Percentiles rank a stretch among this genome's conserved stretches.
Evolutionary conservation across 805 yeast species (phyloP).

Genomic region (Tetrapisispora phaffii): DNA sequence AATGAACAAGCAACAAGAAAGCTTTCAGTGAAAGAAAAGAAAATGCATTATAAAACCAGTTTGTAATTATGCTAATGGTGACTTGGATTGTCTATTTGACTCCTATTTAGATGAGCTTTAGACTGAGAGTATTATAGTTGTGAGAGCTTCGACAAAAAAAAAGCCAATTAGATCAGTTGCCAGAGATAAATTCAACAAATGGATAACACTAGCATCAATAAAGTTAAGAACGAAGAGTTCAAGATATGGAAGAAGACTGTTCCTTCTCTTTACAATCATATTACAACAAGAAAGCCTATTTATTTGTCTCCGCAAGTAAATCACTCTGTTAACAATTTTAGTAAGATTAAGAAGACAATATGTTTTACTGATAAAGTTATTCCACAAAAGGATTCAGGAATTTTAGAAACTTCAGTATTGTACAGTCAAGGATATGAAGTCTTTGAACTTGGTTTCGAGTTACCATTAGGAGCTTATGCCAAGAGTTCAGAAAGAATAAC

Average conservation of each 20-base stretch:
- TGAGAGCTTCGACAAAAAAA: background rate
- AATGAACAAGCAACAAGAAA: no score
- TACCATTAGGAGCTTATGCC: slow-evolving; percentile 23
- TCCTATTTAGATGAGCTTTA: no score
- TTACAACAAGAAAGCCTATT: slow-evolving; percentile 30
- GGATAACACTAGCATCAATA: slow-evolving; percentile 19
- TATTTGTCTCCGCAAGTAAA: slow-evolving; percentile 7
- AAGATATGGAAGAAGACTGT: slow-evolving; percentile 77
- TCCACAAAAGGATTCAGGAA: slow-evolving; percentile 22
- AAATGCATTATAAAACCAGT: no score
- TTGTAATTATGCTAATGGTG: no score
- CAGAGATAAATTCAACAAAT: background rate
- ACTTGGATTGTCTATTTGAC: no score
- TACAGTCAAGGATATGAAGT: slow-evolving; percentile 23
- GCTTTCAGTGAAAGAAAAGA: background rate
- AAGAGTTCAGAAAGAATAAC: background rate
- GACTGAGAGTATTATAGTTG: no score
- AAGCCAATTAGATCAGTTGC: background rate
- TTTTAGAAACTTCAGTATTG: slow-evolving; percentile 17
- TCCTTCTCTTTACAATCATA: slow-evolving; percentile 52
- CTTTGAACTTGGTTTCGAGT: slow-evolving; percentile 19
- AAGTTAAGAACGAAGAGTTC: slow-evolving; percentile 65
- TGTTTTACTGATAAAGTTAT: slow-evolving; percentile 19
- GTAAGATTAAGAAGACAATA: slow-evolving; percentile 16
- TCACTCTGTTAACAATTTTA: slow-evolving; percentile 13